These are phyloP conservation scores for Colletotrichum sojae DNA, from an alignment of 2,329 filamentous ascomycete species.

Conservation along the genomic window DNA sequence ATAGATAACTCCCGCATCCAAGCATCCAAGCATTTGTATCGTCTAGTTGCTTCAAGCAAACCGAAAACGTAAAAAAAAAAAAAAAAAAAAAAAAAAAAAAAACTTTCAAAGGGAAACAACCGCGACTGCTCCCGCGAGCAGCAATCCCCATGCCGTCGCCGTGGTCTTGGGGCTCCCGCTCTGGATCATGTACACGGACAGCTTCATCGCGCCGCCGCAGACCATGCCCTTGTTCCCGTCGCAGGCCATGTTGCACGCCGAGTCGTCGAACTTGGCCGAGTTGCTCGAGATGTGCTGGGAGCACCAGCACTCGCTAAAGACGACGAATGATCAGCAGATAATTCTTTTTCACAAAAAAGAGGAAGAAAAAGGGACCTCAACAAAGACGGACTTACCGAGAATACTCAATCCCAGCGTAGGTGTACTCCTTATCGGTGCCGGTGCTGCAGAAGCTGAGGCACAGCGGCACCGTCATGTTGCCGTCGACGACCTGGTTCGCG, in stretches of 20 bases:
- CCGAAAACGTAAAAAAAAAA: not conserved
- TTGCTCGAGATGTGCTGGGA: conserved; percentile 63
- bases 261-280: conserved; percentile 61
- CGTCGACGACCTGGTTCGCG: conserved; percentile 54
- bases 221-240: conserved; percentile 65
- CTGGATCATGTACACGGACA: conserved; percentile 58
- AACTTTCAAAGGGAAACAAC: not conserved
- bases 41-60: not conserved
- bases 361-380: too few relatives aligned
- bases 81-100: conserved; percentile 1
- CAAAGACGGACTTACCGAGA: conserved; percentile 52
- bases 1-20: too few relatives aligned
- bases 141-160: conserved; percentile 11
- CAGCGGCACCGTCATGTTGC: conserved; percentile 64
- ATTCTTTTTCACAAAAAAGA: too few relatives aligned
- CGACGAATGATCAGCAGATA: not conserved
- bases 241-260: conserved; percentile 66
- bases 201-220: conserved; percentile 68
- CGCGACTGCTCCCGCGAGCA: conserved; percentile 3
- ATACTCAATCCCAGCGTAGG: conserved; percentile 70
- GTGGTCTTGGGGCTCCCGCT: conserved; percentile 9
- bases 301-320: conserved; percentile 72
- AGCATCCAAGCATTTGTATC: too few relatives aligned
- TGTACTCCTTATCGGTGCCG: conserved; percentile 54
- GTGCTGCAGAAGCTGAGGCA: conserved; percentile 67